Conservation (phyloP, 345 rosid genomes). For the Citrus unshiu region DNA sequence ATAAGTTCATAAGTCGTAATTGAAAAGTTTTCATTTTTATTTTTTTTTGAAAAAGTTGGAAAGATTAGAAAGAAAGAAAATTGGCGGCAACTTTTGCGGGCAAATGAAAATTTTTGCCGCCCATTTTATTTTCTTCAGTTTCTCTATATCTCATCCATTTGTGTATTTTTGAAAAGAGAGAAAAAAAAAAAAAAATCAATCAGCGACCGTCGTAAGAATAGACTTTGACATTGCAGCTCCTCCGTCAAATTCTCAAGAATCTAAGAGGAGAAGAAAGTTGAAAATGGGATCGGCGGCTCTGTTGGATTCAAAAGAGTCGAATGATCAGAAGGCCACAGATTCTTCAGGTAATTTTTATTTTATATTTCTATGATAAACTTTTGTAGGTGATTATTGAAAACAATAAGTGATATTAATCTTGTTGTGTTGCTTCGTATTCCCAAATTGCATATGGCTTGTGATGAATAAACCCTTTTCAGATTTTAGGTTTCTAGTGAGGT, state of each 20-base stretch:
- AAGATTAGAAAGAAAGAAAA: neutral
- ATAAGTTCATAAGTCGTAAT: neutral
- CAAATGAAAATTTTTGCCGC: neutral
- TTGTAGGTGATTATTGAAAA: neutral
- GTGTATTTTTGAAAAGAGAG: too few species aligned
- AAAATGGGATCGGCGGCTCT: conserved; percentile 23
- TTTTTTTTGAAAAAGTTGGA: neutral
- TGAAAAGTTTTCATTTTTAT: neutral
- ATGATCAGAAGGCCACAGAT: neutral
- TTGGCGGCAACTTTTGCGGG: conserved; percentile 4
- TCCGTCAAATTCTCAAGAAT: neutral
- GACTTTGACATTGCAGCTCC: neutral
- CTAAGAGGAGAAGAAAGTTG: neutral
- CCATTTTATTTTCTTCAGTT: neutral
- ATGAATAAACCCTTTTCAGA: neutral
- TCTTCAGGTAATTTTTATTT: neutral
- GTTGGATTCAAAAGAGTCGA: conserved; percentile 10
- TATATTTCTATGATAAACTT: neutral
- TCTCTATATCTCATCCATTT: neutral
- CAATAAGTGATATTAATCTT: neutral
- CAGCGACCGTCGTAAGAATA: neutral
- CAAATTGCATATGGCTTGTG: neutral
- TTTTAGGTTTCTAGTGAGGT: neutral
- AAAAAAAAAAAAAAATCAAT: neutral
- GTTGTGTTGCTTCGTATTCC: neutral